phyloP scores from a whole-genome alignment of 2,329 filamentous ascomycete genomes.

The Ceratocystis papillata region DNA sequence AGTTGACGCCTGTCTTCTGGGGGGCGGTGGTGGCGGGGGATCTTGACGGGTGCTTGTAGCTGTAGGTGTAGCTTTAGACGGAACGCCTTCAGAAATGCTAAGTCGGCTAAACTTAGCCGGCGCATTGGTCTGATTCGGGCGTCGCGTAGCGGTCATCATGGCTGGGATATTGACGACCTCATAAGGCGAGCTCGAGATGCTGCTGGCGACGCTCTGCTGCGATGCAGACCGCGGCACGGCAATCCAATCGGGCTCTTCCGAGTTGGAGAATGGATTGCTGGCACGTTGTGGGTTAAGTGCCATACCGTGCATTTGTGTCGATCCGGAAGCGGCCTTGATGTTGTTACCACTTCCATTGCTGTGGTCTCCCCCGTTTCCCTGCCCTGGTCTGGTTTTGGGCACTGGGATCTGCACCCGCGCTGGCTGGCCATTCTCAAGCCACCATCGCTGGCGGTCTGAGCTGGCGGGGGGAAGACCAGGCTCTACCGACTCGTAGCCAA shows the following conservation, averaged over 20 bases:
- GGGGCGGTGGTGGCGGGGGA: conserved; percentile 35
- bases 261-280: conserved; percentile 66
- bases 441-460: conserved; percentile 60
- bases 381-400: conserved; percentile 36
- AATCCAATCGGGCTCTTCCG: conserved; percentile 77
- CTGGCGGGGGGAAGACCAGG: conserved; percentile 61
- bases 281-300: conserved; percentile 62
- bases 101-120: conserved; percentile 39
- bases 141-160: conserved; percentile 14
- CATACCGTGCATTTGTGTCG: conserved; percentile 32
- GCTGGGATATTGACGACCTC: conserved; percentile 45
- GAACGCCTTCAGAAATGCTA: conserved; percentile 34
- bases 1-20: conserved; percentile 33
- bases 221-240: conserved; percentile 46
- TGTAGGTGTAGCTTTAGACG: conserved; percentile 24
- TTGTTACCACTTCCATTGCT: conserved; percentile 27
- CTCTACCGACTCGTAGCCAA: conserved; percentile 72
- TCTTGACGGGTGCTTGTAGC: conserved; percentile 29
- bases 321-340: conserved; percentile 32
- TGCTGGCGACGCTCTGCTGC: conserved; percentile 44
- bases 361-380: no score
- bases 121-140: conserved; percentile 26
- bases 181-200: conserved; percentile 49
- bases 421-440: conserved; percentile 59
- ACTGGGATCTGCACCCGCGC: conserved; percentile 62